Percentiles rank a stretch among this genome's conserved stretches.
These are phyloP conservation scores for Sphagnum magellanicum DNA, from an alignment of 228 moss, liverwort and hornwort genomes.

Conservation along the genomic window DNA sequence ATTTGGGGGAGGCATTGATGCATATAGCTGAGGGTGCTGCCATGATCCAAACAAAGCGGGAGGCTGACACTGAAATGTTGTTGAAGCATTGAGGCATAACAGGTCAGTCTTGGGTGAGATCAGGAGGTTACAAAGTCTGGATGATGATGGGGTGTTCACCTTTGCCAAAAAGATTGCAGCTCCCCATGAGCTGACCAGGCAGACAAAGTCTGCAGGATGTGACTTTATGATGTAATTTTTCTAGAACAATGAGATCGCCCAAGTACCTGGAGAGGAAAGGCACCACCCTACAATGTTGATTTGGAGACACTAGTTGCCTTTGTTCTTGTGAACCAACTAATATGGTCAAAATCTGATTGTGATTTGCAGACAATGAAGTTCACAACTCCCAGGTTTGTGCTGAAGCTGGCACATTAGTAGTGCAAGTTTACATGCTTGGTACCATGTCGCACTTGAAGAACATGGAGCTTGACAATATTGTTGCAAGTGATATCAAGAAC, in stretches of 20 bases:
- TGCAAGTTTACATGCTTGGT: slow-evolving; percentile 28
- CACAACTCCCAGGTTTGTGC: too few species aligned
- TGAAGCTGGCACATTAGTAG: not conserved
- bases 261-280: not conserved
- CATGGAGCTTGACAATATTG: not conserved
- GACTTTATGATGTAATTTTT: not conserved
- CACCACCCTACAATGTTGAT: not conserved
- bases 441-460: slow-evolving; percentile 28
- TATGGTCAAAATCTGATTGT: not conserved
- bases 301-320: not conserved
- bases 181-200: too few species aligned
- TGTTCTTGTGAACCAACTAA: not conserved
- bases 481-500: not conserved
- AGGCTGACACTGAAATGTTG: too few species aligned
- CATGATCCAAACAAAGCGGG: too few species aligned
- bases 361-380: not conserved
- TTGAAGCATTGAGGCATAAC: too few species aligned
- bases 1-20: too few species aligned
- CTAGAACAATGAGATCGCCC: not conserved
- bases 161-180: too few species aligned
- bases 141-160: too few species aligned
- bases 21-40: too few species aligned
- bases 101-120: too few species aligned
- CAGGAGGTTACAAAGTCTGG: too few species aligned
- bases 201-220: not conserved